phyloP scores from a whole-genome alignment of 2,329 filamentous ascomycete species.

The Exophiala lecanii-corni region DNA sequence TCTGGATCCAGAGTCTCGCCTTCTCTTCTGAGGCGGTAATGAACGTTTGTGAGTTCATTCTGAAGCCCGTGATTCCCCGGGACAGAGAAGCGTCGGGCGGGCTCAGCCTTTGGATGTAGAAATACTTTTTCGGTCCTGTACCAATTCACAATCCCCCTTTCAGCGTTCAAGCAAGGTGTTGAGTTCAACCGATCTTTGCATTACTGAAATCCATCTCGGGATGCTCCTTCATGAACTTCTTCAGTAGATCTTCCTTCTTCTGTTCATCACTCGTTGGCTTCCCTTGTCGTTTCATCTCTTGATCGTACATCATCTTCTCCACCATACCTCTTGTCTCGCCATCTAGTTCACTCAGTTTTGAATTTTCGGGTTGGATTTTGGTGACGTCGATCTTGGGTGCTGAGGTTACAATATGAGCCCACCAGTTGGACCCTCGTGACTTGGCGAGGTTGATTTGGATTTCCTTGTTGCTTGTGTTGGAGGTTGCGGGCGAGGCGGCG shows the following conservation, averaged over 20 bases:
- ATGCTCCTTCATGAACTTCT: slow-evolving; percentile 83
- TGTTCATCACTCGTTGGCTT: slow-evolving; percentile 88
- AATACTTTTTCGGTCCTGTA: no score
- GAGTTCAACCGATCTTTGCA: slow-evolving; percentile 60
- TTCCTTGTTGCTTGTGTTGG: slow-evolving; percentile 55
- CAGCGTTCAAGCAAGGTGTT: no score
- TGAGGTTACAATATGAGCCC: slow-evolving; percentile 80
- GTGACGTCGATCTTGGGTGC: slow-evolving; percentile 91
- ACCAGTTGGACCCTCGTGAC: slow-evolving; percentile 96
- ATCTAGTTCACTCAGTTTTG: slow-evolving; percentile 85
- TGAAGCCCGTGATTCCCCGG: no score
- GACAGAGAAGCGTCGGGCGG: no score
- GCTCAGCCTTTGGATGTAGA: no score
- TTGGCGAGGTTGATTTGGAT: slow-evolving; percentile 91
- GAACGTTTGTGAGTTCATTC: no score
- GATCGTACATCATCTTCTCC: slow-evolving; percentile 99
- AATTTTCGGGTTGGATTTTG: slow-evolving; percentile 91
- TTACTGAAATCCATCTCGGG: slow-evolving; percentile 67
- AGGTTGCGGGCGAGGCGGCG: neutral
- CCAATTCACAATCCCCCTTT: no score
- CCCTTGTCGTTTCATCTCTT: slow-evolving; percentile 91
- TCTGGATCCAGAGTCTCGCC: no score
- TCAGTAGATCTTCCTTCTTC: slow-evolving; percentile 87
- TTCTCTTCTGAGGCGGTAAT: no score
- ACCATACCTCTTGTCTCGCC: slow-evolving; percentile 95